Evolutionary conservation across 1,284 basidiomycete genomes (phyloP), one percentile per base, ranked within the genome.

Genomic region (Hymenochaete sp.): DNA sequence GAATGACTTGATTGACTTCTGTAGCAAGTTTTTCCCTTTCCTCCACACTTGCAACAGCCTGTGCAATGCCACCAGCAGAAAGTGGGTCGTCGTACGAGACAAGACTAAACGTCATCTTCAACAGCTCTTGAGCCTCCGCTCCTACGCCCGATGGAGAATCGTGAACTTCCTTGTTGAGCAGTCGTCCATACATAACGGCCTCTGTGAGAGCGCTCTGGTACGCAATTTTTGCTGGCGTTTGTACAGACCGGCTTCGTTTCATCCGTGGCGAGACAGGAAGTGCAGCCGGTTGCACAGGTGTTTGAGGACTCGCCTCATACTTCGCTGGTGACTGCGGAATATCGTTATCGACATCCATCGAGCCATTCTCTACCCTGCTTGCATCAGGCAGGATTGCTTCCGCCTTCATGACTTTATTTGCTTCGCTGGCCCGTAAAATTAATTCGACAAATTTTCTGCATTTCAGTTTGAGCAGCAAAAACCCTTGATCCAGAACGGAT

Each of bases 361-460:
- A 60, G 51, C 52, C 52, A 4, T 19, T 35, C 33, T 43, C 50
- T 51, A 44, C 59, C 62, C 52, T 55, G 59, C 59, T 36, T 49
- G 52, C 52, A 49, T 51, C 57, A 28, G 52, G 49, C 8, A 50
- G 53, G 54, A 62, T 55, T 40, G 55, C 52, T 47, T 56, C 58
- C 44, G 61, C 51, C 45, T 68, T 67, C 65, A 75, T 72, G 55
- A 63, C 69, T 63, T 79, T 76, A 62, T 76, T 71, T 51, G 82
- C 65, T 49, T 81, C 82, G 10, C 75, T 72, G 5, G 82, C 77
- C 49, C 76, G 73, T 52, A 89, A 57, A 10, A 85, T 73, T 25
- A 88, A 70, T 60, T 91, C 88, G 33, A 91, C 76, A 55, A 91
- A 89, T 60, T 83, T 85, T 52, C 85, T 71, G 62, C 85, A 88